A percentile compares a stretch with the other conserved stretches of the same genome.
Conservation (phyloP, 2,329 filamentous ascomycete genomes). For the Ophiostoma perfectum region DNA sequence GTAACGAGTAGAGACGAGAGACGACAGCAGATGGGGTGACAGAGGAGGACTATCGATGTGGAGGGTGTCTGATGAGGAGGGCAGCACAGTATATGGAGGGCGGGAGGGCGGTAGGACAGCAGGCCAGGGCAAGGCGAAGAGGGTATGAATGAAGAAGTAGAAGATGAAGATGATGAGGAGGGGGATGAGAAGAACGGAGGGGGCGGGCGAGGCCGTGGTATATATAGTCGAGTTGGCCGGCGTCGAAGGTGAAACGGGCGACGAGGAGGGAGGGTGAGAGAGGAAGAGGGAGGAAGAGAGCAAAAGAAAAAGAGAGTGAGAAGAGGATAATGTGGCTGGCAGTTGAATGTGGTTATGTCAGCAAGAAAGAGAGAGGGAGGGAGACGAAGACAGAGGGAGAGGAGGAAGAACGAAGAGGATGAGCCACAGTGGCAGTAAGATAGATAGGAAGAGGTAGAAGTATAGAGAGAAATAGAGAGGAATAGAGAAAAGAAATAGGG, state of each 20-base stretch:
- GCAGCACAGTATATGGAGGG: neutral
- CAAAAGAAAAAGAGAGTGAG: neutral
- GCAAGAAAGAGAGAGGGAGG: neutral
- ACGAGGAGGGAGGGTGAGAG: neutral
- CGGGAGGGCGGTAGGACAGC: neutral
- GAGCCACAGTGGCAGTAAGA: neutral
- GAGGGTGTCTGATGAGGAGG: neutral
- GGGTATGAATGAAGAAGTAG: neutral
- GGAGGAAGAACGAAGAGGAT: neutral
- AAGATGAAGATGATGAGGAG: neutral
- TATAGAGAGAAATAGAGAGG: neutral
- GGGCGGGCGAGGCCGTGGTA: slow-evolving; percentile 2
- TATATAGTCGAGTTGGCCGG: neutral
- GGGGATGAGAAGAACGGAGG: neutral
- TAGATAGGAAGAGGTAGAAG: neutral
- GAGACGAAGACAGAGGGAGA: neutral
- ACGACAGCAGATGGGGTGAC: neutral
- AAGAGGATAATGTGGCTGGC: neutral
- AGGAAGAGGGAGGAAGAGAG: neutral
- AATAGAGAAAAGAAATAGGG: neutral
- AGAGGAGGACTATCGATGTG: neutral
- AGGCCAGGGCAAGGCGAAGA: neutral
- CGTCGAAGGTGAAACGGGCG: neutral
- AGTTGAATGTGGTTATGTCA: neutral
- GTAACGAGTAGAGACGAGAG: neutral